A percentile compares a stretch with the other conserved stretches of the same genome.
These are phyloP conservation scores for Amylocystis lapponica DNA, from an alignment of 768 basidiomycete species.

Conservation along the genomic window DNA sequence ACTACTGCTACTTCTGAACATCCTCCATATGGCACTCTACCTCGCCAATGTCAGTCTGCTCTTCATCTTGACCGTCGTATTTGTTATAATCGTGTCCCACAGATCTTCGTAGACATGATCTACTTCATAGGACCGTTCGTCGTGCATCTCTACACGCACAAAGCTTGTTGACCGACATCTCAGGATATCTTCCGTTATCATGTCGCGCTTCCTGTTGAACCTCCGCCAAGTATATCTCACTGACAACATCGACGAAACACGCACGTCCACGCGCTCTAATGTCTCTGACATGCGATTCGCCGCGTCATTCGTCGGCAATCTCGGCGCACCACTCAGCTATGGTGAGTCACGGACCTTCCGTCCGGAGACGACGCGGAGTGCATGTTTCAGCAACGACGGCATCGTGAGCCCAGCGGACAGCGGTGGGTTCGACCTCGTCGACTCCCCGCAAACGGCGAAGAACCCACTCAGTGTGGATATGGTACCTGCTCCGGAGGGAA, in stretches of 20 bases:
- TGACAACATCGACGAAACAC: neutral
- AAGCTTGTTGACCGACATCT: neutral
- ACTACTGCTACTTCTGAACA: neutral
- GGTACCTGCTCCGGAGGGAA: no score
- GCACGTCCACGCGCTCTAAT: neutral
- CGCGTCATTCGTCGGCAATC: conserved; percentile 11
- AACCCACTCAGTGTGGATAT: no score
- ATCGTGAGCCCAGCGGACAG: no score
- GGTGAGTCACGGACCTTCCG: no score
- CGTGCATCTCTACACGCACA: neutral
- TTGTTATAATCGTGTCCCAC: no score
- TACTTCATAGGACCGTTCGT: neutral
- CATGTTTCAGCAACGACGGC: no score
- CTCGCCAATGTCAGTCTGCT: neutral
- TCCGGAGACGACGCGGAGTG: no score
- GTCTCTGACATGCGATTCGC: conserved; percentile 2
- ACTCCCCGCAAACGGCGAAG: no score
- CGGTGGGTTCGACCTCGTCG: no score
- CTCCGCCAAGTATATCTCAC: conserved; percentile 4
- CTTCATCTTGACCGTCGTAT: no score
- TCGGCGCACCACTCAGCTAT: conserved; percentile 11
- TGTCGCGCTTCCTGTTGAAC: neutral
- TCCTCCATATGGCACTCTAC: neutral
- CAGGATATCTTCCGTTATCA: neutral
- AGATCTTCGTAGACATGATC: neutral